Evolutionary conservation across 2,329 filamentous ascomycete species (phyloP).

Genomic region (Cordyceps fumosorosea): DNA sequence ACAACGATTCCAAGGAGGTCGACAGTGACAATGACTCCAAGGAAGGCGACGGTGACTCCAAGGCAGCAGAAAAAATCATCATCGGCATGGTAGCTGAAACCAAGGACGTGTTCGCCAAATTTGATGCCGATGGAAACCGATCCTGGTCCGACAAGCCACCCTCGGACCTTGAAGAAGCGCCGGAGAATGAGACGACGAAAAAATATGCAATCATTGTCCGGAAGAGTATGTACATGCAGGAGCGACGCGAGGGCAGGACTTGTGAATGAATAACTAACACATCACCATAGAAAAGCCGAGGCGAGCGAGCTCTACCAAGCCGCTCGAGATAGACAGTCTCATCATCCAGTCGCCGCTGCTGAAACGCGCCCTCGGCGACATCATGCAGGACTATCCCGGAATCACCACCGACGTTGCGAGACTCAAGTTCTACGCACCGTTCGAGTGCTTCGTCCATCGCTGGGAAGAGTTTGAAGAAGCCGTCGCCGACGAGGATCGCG

Average conservation of each 20-base stretch:
- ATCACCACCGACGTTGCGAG: slow-evolving; percentile 53
- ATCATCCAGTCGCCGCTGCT: slow-evolving; percentile 57
- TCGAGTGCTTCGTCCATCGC: slow-evolving; percentile 59
- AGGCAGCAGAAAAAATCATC: slow-evolving; percentile 17
- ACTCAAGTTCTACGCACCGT: slow-evolving; percentile 54
- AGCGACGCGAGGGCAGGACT: too few relatives aligned
- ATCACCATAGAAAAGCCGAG: slow-evolving; percentile 31
- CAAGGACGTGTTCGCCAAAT: slow-evolving; percentile 38
- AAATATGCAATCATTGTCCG: slow-evolving; percentile 56
- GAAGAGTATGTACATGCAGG: slow-evolving; percentile 30
- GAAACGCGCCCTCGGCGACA: slow-evolving; percentile 47
- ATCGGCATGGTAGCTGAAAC: slow-evolving; percentile 32
- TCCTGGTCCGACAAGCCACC: slow-evolving; percentile 52
- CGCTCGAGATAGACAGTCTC: slow-evolving; percentile 54
- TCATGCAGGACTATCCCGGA: slow-evolving; percentile 53
- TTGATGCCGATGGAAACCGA: slow-evolving; percentile 40
- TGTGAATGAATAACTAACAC: not conserved
- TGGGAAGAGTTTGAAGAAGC: slow-evolving; percentile 45
- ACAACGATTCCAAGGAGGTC: not conserved
- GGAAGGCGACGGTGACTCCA: too few relatives aligned
- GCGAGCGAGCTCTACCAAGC: slow-evolving; percentile 52
- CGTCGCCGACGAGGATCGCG: slow-evolving; percentile 33
- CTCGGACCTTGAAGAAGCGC: slow-evolving; percentile 46
- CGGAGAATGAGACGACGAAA: slow-evolving; percentile 54
- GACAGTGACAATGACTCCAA: too few relatives aligned